These are phyloP conservation scores for Kodamaea hsintzibuensis DNA, from an alignment of 805 yeast species.

Conservation along the genomic window DNA sequence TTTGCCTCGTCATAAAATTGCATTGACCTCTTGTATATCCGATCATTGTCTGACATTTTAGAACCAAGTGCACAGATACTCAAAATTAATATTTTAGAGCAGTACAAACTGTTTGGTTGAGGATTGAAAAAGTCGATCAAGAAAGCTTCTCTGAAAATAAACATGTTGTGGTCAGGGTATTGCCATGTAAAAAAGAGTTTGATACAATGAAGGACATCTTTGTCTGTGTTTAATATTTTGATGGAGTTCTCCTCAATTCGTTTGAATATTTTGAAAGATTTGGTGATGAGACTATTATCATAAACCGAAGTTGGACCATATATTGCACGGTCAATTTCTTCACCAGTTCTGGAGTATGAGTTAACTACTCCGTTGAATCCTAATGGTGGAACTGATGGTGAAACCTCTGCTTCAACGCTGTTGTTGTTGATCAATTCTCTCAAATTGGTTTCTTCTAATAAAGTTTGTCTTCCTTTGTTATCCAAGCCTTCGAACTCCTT, in stretches of 20 bases:
- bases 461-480: slow-evolving; percentile 20
- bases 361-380: neutral
- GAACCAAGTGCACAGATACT: slow-evolving; percentile 64
- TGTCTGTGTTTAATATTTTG: slow-evolving; percentile 33
- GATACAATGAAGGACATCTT: slow-evolving; percentile 36
- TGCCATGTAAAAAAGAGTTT: slow-evolving; percentile 60
- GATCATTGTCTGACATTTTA: slow-evolving; percentile 45
- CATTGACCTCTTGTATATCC: slow-evolving; percentile 41
- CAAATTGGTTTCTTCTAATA: slow-evolving; percentile 22
- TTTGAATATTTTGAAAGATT: slow-evolving; percentile 9
- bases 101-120: slow-evolving; percentile 50
- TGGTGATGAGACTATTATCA: slow-evolving; percentile 29
- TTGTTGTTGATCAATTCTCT: slow-evolving; percentile 12
- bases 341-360: neutral
- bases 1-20: slow-evolving; percentile 51
- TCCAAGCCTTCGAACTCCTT: slow-evolving; percentile 20
- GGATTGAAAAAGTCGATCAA: slow-evolving; percentile 61
- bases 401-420: neutral
- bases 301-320: slow-evolving; percentile 50
- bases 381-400: neutral
- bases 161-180: slow-evolving; percentile 63
- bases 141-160: slow-evolving; percentile 64
- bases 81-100: slow-evolving; percentile 54
- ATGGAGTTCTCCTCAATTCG: slow-evolving; percentile 15
- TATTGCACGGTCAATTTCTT: slow-evolving; percentile 13